A percentile compares a stretch with the other conserved stretches of the same genome.
These are phyloP conservation scores for Ogataea populi-albae DNA, from an alignment of 805 yeast genomes.

Conservation along the genomic window DNA sequence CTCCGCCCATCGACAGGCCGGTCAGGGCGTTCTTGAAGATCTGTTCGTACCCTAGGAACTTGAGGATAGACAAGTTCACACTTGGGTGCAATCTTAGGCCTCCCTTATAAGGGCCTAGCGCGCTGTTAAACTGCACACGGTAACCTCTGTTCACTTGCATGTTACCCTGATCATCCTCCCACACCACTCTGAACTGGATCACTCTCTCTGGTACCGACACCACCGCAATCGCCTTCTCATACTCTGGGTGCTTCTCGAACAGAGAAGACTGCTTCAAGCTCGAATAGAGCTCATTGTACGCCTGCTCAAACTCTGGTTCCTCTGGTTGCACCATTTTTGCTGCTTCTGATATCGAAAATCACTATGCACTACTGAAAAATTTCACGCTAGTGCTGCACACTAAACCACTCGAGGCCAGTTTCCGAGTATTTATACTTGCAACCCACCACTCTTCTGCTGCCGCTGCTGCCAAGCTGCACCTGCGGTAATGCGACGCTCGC, in stretches of 20 bases:
- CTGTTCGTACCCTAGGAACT: constrained; percentile 97
- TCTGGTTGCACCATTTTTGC: constrained; percentile 68
- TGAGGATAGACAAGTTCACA: constrained; percentile 90
- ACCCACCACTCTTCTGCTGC: too few relatives aligned
- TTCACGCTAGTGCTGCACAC: constrained; percentile 1
- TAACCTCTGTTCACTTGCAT: constrained; percentile 94
- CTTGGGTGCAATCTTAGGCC: constrained; percentile 98
- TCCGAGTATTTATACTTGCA: too few relatives aligned
- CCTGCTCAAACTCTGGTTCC: constrained; percentile 99
- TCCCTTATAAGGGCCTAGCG: constrained; percentile 98
- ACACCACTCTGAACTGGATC: constrained; percentile 93
- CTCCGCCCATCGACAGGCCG: constrained; percentile 98
- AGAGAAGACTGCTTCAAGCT: constrained; percentile 90
- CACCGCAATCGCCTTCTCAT: constrained; percentile 82
- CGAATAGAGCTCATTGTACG: constrained; percentile 86
- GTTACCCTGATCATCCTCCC: constrained; percentile 95
- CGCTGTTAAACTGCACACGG: constrained; percentile 98
- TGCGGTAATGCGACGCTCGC: too few relatives aligned
- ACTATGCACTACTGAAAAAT: constrained; percentile 3
- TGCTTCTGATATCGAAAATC: constrained; percentile 1
- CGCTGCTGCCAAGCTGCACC: too few relatives aligned
- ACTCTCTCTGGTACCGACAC: constrained; percentile 94
- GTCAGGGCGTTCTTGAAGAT: constrained; percentile 97
- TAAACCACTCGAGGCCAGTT: too few relatives aligned
- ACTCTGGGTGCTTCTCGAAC: constrained; percentile 85